Percentiles rank a stretch among this genome's conserved stretches.
Conservation (phyloP, 2,329 filamentous ascomycete genomes). For the Ceratocystis smalleyi region DNA sequence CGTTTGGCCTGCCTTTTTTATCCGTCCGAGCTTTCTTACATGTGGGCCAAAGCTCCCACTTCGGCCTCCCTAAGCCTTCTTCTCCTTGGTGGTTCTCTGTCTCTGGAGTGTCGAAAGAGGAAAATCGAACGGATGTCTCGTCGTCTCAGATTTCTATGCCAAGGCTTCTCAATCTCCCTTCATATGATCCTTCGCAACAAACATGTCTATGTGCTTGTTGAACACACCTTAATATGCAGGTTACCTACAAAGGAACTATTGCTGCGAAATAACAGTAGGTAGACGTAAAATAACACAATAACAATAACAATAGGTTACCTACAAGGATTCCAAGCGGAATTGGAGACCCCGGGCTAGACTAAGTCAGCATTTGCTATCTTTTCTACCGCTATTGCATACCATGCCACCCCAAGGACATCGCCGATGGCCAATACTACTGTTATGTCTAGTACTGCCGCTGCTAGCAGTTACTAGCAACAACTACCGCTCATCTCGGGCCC, state of each 20-base stretch:
- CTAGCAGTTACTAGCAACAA: neutral
- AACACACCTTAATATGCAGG: neutral
- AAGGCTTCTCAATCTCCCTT: neutral
- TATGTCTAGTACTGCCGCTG: neutral
- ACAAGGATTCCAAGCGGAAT: neutral
- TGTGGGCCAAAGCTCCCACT: neutral
- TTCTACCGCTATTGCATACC: neutral
- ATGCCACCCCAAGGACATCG: neutral
- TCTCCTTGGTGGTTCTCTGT: neutral
- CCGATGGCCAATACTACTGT: neutral
- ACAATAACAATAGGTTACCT: neutral
- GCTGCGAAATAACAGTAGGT: too few relatives aligned
- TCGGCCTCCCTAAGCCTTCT: neutral
- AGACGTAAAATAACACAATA: too few relatives aligned
- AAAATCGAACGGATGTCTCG: neutral
- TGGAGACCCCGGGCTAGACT: neutral
- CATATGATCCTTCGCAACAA: neutral
- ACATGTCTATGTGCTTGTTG: neutral
- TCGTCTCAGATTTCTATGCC: neutral
- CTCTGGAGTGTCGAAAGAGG: neutral
- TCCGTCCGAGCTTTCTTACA: neutral
- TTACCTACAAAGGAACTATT: too few relatives aligned
- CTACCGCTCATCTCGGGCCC: neutral
- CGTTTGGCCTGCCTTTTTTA: neutral
- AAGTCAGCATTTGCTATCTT: neutral